Conservation (phyloP, 257 asterid genomes). For the Pogostemon cablin region DNA sequence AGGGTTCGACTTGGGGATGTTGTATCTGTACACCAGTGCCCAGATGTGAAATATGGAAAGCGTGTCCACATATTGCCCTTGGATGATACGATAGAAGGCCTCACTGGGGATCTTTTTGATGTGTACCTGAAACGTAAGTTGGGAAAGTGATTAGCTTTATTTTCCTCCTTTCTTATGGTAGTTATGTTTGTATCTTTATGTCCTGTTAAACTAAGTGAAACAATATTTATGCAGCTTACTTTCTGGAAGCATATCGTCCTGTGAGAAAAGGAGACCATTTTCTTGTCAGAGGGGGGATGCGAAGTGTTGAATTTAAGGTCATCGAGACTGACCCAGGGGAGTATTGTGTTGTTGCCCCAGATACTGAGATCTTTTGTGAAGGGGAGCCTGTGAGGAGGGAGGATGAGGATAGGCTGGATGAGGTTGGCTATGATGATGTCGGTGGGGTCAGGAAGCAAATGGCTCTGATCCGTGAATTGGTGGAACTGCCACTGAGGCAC, state of each 20-base stretch:
- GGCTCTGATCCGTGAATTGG: slow-evolving; percentile 63
- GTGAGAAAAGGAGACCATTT: slow-evolving; percentile 60
- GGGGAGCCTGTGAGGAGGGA: slow-evolving; percentile 62
- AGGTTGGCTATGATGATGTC: slow-evolving; percentile 60
- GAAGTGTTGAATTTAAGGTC: slow-evolving; percentile 57
- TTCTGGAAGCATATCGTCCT: slow-evolving; percentile 56
- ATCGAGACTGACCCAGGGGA: slow-evolving; percentile 61
- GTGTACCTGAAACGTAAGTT: slow-evolving; percentile 71
- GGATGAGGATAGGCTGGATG: slow-evolving; percentile 58
- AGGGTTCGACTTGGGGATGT: slow-evolving; percentile 82
- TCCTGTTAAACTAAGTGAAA: not conserved
- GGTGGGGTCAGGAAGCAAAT: slow-evolving; percentile 64
- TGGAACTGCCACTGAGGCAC: slow-evolving; percentile 58
- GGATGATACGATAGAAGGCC: slow-evolving; percentile 80
- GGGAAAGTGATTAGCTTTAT: not conserved
- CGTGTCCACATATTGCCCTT: slow-evolving; percentile 79
- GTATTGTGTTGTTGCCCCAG: slow-evolving; percentile 63
- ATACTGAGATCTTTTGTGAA: slow-evolving; percentile 62
- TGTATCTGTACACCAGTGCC: slow-evolving; percentile 87
- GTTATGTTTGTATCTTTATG: not conserved
- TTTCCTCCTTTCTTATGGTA: not conserved
- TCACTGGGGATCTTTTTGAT: slow-evolving; percentile 81
- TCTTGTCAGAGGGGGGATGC: slow-evolving; percentile 62
- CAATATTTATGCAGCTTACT: slow-evolving; percentile 43
- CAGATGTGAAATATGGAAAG: slow-evolving; percentile 80